Percentiles rank a stretch among this genome's conserved stretches.
phyloP scores from a whole-genome alignment of 1,284 basidiomycete species.

The Heterobasidion occidentale region DNA sequence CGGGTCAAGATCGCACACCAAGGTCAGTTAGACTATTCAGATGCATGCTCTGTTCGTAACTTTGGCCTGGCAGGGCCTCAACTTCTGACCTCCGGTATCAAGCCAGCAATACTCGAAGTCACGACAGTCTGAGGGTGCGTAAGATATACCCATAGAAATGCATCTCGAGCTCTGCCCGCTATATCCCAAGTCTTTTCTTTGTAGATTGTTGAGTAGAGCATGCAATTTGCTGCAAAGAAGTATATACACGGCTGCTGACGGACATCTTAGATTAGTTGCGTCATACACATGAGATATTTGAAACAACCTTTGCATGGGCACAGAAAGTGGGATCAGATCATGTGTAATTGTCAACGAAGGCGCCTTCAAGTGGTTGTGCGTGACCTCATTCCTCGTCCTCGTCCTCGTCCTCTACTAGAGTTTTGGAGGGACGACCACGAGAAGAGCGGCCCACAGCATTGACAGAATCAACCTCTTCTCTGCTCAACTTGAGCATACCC shows the following conservation, averaged over 20 bases:
- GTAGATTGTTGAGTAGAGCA: too few species aligned
- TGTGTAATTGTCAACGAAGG: too few species aligned
- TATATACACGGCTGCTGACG: too few species aligned
- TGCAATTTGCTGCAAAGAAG: too few species aligned
- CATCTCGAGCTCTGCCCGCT: background rate
- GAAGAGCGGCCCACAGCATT: constrained; percentile 10
- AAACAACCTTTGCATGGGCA: too few species aligned
- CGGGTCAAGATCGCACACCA: background rate
- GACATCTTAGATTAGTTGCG: too few species aligned
- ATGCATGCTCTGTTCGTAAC: background rate
- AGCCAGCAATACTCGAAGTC: background rate
- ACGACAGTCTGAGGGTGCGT: background rate
- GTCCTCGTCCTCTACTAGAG: background rate
- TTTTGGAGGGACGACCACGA: background rate
- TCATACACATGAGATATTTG: too few species aligned
- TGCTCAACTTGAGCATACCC: constrained; percentile 57
- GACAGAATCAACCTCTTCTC: constrained; percentile 45
- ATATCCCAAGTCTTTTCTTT: too few species aligned
- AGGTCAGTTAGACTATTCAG: background rate
- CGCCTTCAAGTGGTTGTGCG: too few species aligned
- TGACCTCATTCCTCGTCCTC: background rate
- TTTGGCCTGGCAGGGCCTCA: background rate
- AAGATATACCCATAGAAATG: background rate
- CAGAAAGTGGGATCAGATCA: too few species aligned
- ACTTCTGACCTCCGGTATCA: background rate